Base-by-base conservation (phyloP, 2,329 filamentous ascomycete genomes). In the Clarireedia sp. region DNA sequence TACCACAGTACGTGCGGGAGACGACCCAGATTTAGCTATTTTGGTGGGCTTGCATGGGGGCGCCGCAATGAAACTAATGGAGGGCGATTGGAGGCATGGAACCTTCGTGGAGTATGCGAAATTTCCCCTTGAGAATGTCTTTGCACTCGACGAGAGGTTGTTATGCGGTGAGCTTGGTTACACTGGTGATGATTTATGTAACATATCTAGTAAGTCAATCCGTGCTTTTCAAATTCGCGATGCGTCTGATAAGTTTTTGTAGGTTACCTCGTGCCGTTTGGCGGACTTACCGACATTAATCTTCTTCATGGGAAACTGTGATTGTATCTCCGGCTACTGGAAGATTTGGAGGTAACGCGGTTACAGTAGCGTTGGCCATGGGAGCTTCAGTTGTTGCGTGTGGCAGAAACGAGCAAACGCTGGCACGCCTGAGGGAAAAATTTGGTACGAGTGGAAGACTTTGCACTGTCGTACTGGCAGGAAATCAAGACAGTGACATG, bases 381-480 rank as follows among this genome's bases (percentile, higher is more conserved):
- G 76, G 76, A 0, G 76, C 75, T 8, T 69, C 66, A 17, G 76
- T 79, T 2, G 64, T 81, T 52, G 77, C 77, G 2, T 70, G 75
- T 66, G 75, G 77, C 1, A 66, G 77, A 14, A 75, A 75, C 59
- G 59, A 67, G 56, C 62, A 64, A 26, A 59, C 59, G 33, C 61
- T 78, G 21, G 65, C 64, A 21, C 21, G 23, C 14, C 3, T 51
- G 3, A 29, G 43, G 19, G 40, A 58, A 17, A 33, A 4, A 3
- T 51, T 51, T 44, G 2, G 12, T n/a, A 2, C 44, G 14, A 40
- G 26, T 36, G 29, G 29, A 23, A 40, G 33, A 14, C 19, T 51
- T 8, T 38, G 48, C 21, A 56, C 47, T 4, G 29, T 57, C n/a
- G 23, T 53, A 16, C 38, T 59, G 16, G 57, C 54, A 14, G 56